A percentile compares a stretch with the other conserved stretches of the same genome.
phyloP scores from a whole-genome alignment of 441 rosid species.

The Corymbia calophylla region DNA sequence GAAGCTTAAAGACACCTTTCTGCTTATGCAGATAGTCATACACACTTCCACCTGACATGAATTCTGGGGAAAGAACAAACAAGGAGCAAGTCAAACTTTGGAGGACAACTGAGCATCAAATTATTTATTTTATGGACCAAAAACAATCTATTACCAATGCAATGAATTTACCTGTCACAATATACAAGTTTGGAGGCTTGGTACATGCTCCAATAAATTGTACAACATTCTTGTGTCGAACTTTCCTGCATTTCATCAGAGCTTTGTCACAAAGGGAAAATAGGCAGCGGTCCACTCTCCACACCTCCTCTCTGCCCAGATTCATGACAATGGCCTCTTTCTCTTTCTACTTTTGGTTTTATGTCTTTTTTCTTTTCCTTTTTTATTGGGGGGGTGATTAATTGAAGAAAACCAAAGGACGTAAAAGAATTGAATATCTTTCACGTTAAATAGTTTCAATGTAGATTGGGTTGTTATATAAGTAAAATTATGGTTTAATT shows the following conservation, averaged over 20 bases:
- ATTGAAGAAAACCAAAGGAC: neutral
- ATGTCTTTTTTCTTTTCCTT: neutral
- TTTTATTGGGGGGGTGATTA: neutral
- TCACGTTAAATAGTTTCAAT: neutral
- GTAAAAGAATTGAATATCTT: neutral
- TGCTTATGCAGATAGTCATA: slow-evolving; percentile 72
- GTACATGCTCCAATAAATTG: slow-evolving; percentile 84
- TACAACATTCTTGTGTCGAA: slow-evolving; percentile 66
- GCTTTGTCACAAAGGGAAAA: neutral
- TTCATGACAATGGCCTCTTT: neutral
- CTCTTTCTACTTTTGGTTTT: neutral
- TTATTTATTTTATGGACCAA: neutral
- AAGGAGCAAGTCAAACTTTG: neutral
- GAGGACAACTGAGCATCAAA: neutral
- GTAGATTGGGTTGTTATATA: neutral
- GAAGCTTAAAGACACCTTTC: slow-evolving; percentile 65
- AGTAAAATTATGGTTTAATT: neutral
- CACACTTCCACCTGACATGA: slow-evolving; percentile 75
- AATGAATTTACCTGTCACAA: slow-evolving; percentile 47
- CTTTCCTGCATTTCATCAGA: slow-evolving; percentile 40
- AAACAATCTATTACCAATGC: neutral
- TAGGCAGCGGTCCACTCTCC: neutral
- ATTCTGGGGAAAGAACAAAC: slow-evolving; percentile 27
- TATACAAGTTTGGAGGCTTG: slow-evolving; percentile 60
- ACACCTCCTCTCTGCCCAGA: neutral